Percentiles rank a stretch among this genome's conserved stretches.
These are phyloP conservation scores for Saturnispora zaruensis DNA, from an alignment of 805 yeast species.

Conservation along the genomic window DNA sequence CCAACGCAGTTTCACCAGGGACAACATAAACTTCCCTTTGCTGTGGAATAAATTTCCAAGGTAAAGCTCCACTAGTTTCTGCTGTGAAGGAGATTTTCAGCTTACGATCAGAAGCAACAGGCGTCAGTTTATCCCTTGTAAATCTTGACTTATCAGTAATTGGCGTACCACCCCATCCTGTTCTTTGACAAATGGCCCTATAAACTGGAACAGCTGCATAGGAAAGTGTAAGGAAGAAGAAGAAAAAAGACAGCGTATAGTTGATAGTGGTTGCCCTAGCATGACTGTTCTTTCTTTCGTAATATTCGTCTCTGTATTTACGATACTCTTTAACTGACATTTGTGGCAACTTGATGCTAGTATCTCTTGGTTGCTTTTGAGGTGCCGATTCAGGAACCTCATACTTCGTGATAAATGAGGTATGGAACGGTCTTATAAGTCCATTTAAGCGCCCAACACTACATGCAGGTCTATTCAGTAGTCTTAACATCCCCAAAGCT, in stretches of 20 bases:
- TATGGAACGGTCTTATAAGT: slow-evolving; percentile 4
- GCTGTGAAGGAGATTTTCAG: slow-evolving; percentile 83
- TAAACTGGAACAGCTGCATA: slow-evolving; percentile 92
- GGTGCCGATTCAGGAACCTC: slow-evolving; percentile 15
- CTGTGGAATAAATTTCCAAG: slow-evolving; percentile 93
- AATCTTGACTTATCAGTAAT: slow-evolving; percentile 75
- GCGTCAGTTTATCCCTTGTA: slow-evolving; percentile 79
- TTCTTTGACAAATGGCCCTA: slow-evolving; percentile 83
- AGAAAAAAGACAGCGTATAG: slow-evolving; percentile 59
- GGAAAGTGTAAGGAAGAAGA: slow-evolving; percentile 66
- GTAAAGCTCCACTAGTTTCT: slow-evolving; percentile 81
- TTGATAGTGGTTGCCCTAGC: slow-evolving; percentile 50
- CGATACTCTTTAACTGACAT: slow-evolving; percentile 27
- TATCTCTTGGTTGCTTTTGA: slow-evolving; percentile 9
- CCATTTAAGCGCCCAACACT: not conserved
- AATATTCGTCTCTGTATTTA: slow-evolving; percentile 21
- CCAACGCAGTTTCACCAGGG: slow-evolving; percentile 97
- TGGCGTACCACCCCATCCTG: slow-evolving; percentile 95
- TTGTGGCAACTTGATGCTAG: slow-evolving; percentile 20
- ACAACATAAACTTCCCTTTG: slow-evolving; percentile 86
- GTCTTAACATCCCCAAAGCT: not conserved
- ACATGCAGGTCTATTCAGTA: not conserved
- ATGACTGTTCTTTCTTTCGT: slow-evolving; percentile 21
- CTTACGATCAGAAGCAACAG: slow-evolving; percentile 77
- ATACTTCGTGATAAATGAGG: not conserved